These are phyloP conservation scores for Scedosporium minutisporum DNA, from an alignment of 2,329 filamentous ascomycete genomes.

Conservation along the genomic window DNA sequence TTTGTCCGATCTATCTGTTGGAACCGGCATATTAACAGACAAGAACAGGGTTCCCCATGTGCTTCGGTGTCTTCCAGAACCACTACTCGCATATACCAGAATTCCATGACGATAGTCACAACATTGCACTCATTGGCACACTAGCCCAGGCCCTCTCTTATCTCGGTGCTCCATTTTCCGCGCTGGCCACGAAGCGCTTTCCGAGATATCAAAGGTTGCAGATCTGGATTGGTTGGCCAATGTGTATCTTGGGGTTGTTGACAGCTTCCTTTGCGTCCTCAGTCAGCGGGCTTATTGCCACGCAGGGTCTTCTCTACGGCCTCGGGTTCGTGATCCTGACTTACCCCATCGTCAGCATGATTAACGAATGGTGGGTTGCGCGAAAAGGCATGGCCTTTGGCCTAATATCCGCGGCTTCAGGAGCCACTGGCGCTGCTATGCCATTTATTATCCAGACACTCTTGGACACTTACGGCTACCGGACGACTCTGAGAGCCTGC, in stretches of 20 bases:
- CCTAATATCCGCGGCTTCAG: conserved; percentile 20
- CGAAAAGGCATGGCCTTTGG: conserved; percentile 28
- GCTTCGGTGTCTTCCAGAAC: conserved; percentile 19
- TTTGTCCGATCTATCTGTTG: background rate
- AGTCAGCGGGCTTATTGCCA: conserved; percentile 10
- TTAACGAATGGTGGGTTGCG: conserved; percentile 28
- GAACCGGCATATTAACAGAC: background rate
- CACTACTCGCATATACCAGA: conserved; percentile 17
- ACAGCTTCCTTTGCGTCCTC: conserved; percentile 22
- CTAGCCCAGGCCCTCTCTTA: background rate
- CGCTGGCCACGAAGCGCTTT: conserved; percentile 14
- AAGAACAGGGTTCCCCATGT: conserved; percentile 15
- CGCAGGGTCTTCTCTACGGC: conserved; percentile 28
- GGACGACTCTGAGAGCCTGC: background rate
- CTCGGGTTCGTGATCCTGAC: conserved; percentile 27
- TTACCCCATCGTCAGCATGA: conserved; percentile 27
- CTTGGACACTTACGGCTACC: background rate
- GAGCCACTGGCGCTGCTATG: conserved; percentile 19
- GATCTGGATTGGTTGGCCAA: conserved; percentile 27
- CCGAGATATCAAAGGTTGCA: conserved; percentile 16
- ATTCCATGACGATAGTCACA: conserved; percentile 12
- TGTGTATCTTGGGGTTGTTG: conserved; percentile 27
- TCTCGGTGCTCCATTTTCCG: conserved; percentile 16
- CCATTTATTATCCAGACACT: conserved; percentile 29
- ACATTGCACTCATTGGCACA: conserved; percentile 11